phyloP scores from a whole-genome alignment of 2,329 filamentous ascomycete genomes.

The Diaporthe batatas region DNA sequence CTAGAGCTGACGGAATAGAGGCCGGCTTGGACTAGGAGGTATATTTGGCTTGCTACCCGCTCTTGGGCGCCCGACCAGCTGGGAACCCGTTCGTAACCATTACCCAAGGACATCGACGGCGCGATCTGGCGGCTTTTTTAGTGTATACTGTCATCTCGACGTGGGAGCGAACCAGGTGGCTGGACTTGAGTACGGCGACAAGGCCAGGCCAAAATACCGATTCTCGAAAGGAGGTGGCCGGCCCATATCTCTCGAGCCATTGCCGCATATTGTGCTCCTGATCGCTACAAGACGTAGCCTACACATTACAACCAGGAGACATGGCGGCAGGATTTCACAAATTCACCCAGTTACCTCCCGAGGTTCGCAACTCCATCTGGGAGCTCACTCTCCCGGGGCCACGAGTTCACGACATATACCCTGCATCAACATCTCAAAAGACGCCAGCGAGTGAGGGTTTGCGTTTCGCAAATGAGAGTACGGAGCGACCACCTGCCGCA shows the following conservation, averaged over 20 bases:
- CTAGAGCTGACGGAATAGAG: background rate
- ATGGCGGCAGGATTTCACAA: constrained; percentile 46
- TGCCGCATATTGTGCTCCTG: constrained; percentile 41
- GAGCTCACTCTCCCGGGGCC: constrained; percentile 58
- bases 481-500: constrained; percentile 59
- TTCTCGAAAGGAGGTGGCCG: background rate
- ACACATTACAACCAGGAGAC: constrained; percentile 38
- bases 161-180: constrained; percentile 19
- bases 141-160: constrained; percentile 11
- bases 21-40: constrained; percentile 12
- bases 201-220: background rate
- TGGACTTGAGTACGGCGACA: constrained; percentile 1
- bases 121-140: constrained; percentile 31
- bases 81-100: constrained; percentile 10
- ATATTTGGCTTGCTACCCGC: background rate
- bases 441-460: constrained; percentile 57
- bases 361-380: constrained; percentile 63
- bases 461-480: constrained; percentile 61
- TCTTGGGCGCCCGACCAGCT: constrained; percentile 8
- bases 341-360: constrained; percentile 55
- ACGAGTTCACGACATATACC: constrained; percentile 62
- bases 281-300: constrained; percentile 44
- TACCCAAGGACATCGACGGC: constrained; percentile 26
- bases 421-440: constrained; percentile 57
- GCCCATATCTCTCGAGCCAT: background rate